These are phyloP conservation scores for Berberis vulgaris DNA, from an alignment of 164 flowering plant genomes.

Conservation along the genomic window DNA sequence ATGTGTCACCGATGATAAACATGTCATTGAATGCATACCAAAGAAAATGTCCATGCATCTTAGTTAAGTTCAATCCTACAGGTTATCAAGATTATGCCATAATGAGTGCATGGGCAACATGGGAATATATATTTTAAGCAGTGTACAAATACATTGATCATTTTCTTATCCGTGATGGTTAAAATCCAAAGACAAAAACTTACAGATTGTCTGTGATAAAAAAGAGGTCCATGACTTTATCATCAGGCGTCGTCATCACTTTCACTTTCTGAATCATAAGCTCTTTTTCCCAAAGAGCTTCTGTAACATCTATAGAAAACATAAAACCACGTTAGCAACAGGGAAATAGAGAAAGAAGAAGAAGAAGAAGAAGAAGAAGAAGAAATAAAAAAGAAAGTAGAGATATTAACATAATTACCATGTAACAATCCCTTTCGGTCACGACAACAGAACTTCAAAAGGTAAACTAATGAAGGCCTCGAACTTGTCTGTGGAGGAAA, in stretches of 20 bases:
- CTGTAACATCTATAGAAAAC: slow-evolving; percentile 46
- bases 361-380: no score
- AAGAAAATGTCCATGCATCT: no score
- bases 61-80: no score
- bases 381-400: not conserved
- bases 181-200: slow-evolving; percentile 14
- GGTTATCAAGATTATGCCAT: no score
- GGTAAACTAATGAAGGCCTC: slow-evolving; percentile 31
- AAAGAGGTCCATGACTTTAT: slow-evolving; percentile 65
- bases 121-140: no score
- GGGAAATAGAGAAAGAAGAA: no score
- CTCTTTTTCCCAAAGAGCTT: slow-evolving; percentile 55
- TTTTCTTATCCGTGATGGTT: no score
- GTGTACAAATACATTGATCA: no score
- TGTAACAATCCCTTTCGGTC: slow-evolving; percentile 70
- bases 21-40: no score
- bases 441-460: slow-evolving; percentile 52
- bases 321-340: not conserved
- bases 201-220: slow-evolving; percentile 59
- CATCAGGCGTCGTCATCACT: slow-evolving; percentile 76
- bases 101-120: no score
- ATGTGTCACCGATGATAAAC: no score
- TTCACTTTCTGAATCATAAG: slow-evolving; percentile 60
- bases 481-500: slow-evolving; percentile 27
- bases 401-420: slow-evolving; percentile 28